Conservation (phyloP, 169 alveolate genomes). For the Cystoisospora suis region DNA sequence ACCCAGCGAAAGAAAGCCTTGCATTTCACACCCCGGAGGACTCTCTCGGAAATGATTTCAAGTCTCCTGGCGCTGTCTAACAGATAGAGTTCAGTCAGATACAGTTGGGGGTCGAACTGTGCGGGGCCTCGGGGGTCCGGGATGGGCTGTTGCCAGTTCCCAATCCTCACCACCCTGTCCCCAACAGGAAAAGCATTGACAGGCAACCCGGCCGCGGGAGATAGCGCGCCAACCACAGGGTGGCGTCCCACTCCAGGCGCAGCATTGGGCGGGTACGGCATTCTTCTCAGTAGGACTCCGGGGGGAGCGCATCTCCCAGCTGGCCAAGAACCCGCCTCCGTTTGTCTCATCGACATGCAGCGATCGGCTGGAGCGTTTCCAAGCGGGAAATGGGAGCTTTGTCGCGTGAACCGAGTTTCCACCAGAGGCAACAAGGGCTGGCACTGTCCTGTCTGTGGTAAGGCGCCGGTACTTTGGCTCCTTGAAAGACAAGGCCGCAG, state of each 20-base stretch:
- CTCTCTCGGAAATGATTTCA: not conserved
- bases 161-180: not conserved
- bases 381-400: too few species aligned
- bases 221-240: not conserved
- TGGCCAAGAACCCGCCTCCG: too few species aligned
- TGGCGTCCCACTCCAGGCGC: not conserved
- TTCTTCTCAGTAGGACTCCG: too few species aligned
- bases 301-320: too few species aligned
- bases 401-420: too few species aligned
- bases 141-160: constrained; percentile 14
- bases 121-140: constrained; percentile 8
- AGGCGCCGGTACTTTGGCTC: constrained; percentile 18
- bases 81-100: not conserved
- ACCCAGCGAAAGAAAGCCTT: constrained; percentile 29
- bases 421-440: not conserved
- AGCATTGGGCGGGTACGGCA: too few species aligned
- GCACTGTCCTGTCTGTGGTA: not conserved
- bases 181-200: constrained; percentile 14
- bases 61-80: constrained; percentile 16
- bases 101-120: not conserved
- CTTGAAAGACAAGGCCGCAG: not conserved
- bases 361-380: too few species aligned
- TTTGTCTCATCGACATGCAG: too few species aligned
- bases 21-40: not conserved
- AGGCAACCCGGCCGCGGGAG: not conserved